These are phyloP conservation scores for Grosmannia clavigera DNA, from an alignment of 2,329 filamentous ascomycete species.

Conservation along the genomic window DNA sequence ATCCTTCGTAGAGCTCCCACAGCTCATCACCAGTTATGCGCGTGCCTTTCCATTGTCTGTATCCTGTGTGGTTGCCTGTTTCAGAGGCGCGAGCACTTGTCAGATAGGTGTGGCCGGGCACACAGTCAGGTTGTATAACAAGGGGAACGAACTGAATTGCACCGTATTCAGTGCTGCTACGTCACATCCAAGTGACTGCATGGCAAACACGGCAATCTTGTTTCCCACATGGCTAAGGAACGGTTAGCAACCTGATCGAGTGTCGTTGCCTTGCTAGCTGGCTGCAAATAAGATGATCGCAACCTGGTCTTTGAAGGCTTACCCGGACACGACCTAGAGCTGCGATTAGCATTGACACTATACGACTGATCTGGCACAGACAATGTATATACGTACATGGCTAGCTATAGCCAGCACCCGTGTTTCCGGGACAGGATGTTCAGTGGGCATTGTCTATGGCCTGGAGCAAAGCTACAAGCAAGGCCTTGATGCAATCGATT, in stretches of 20 bases:
- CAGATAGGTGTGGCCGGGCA: background rate
- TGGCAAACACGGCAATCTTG: conserved; percentile 88
- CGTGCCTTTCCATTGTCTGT: conserved; percentile 77
- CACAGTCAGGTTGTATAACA: background rate
- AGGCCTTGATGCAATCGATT: background rate
- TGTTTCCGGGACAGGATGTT: conserved; percentile 41
- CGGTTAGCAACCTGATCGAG: background rate
- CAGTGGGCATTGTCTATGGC: conserved; percentile 21
- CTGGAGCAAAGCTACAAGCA: background rate
- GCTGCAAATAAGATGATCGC: background rate
- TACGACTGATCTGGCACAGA: background rate
- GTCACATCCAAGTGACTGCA: conserved; percentile 89
- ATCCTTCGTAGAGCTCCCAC: conserved; percentile 67
- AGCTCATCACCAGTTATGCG: conserved; percentile 74
- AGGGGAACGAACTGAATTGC: conserved; percentile 66
- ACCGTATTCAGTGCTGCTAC: conserved; percentile 93
- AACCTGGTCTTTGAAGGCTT: conserved; percentile 23
- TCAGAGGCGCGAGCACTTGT: background rate
- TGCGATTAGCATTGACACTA: conserved; percentile 11
- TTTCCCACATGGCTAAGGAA: conserved; percentile 80
- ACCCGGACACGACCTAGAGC: conserved; percentile 60
- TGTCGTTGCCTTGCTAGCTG: background rate
- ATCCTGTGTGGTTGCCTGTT: conserved; percentile 87
- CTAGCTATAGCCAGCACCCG: conserved; percentile 79
- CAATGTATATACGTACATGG: conserved; percentile 54